Evolutionary conservation across 1,139 yeast species (phyloP).

Genomic region (Lodderomyces elongisporus): DNA sequence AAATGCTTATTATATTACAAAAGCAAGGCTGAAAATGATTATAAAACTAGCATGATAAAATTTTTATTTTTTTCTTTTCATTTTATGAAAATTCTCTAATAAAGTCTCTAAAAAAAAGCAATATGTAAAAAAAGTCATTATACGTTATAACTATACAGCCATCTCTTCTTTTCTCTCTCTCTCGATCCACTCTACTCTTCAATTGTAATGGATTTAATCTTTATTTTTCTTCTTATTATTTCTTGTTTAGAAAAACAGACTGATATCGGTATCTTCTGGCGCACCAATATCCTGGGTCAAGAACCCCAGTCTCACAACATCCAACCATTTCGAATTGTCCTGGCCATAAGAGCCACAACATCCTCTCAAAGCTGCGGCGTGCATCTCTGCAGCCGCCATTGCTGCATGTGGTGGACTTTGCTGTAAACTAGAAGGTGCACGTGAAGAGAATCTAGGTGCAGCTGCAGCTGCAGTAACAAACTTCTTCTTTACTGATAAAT

Average conservation of each 20-base stretch:
- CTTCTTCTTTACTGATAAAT: slow-evolving; percentile 44
- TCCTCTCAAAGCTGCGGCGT: slow-evolving; percentile 63
- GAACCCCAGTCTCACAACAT: slow-evolving; percentile 71
- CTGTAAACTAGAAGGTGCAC: neutral
- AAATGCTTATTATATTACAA: too few relatives aligned
- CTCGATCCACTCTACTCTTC: too few relatives aligned
- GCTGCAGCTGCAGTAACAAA: slow-evolving; percentile 34
- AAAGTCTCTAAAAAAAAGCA: neutral
- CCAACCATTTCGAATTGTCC: slow-evolving; percentile 66
- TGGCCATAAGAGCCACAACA: slow-evolving; percentile 25
- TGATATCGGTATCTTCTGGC: slow-evolving; percentile 75
- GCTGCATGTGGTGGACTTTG: slow-evolving; percentile 66
- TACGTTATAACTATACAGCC: too few relatives aligned
- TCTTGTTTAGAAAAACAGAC: slow-evolving; percentile 43
- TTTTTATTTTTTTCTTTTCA: too few relatives aligned
- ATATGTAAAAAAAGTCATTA: neutral
- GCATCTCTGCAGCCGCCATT: slow-evolving; percentile 70
- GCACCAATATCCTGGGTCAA: slow-evolving; percentile 72
- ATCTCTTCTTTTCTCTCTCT: too few relatives aligned
- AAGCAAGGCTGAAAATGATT: too few relatives aligned
- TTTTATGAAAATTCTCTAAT: too few relatives aligned
- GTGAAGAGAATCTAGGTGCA: neutral
- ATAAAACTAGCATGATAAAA: too few relatives aligned
- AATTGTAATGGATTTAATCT: too few relatives aligned
- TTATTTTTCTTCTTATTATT: too few relatives aligned